Base-by-base conservation (phyloP, 169 alveolate genomes). In the Perkinsus chesapeaki region DNA sequence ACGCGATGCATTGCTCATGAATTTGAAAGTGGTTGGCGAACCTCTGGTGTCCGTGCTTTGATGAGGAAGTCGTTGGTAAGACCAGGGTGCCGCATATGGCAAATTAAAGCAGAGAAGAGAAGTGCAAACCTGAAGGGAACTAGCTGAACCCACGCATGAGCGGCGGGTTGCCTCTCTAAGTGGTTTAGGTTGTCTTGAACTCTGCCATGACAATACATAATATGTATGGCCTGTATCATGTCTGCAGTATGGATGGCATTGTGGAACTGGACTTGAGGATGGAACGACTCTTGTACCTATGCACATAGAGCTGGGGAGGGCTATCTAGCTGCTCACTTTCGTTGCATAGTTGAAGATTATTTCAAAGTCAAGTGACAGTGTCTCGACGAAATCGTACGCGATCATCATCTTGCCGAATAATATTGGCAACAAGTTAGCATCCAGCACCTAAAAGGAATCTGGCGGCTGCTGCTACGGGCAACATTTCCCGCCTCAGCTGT, bases 11-110 rank as follows among this genome's bases (percentile, higher is more conserved):
- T 16, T 34, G 3, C 3, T 16, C 82, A 60, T n/a, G n/a, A n/a
- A n/a, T n/a, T n/a, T n/a, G n/a, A n/a, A n/a, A n/a, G 39, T 82
- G 92, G 7, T 37, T n/a, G 27, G 37, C 82, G 39, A 10, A 39
- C 82, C 82, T 60, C 82, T 0, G 82, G 82, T 34, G 82, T 60
- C 36, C 82, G 82, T 20, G 82, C 82, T 16, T 60, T 60, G 9
- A 91, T 34, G 39, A 91, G 73, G n/a, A 91, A 91, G 47, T 91
- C 93, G 93, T 91, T 91, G 34, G 82, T n/a, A 39, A 91, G 73
- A 27, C 93, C 93, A 5, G 93, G 93, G 38, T 91, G 60, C 39
- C 60, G 82, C 73, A 91, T 47, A 39, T 91, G 60, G 39, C 47
- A 12, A 36, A 37, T 43, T n/a, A 91, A 31, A 39, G 82, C 47